Percentiles rank a stretch among this genome's conserved stretches.
phyloP scores from a whole-genome alignment of 2,329 filamentous ascomycete species.

The Claviceps fusiformis region DNA sequence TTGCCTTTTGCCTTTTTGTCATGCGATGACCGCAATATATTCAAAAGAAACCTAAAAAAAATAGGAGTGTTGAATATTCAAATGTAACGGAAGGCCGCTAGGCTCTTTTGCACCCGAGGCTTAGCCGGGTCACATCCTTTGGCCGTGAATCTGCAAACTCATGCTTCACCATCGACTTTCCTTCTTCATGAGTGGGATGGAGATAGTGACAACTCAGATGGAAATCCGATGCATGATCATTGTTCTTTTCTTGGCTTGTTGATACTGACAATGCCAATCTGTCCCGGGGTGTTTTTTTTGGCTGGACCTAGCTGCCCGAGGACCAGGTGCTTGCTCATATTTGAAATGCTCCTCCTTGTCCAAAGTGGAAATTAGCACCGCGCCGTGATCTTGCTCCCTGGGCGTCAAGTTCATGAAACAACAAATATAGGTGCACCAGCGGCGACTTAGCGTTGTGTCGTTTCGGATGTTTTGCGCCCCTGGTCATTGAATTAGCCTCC shows the following conservation, averaged over 20 bases:
- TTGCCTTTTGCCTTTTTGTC: not conserved
- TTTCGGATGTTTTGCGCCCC: no score
- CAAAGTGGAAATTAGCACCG: not conserved
- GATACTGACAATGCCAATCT: not conserved
- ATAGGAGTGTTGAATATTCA: not conserved
- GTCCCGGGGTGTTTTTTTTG: not conserved
- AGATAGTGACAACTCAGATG: not conserved
- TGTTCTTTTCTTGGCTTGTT: not conserved
- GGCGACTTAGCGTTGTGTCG: not conserved
- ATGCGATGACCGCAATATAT: not conserved
- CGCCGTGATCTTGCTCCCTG: not conserved
- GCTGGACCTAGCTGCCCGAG: not conserved
- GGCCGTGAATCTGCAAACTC: not conserved
- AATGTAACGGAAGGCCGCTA: not conserved
- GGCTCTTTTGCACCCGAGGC: not conserved
- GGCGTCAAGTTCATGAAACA: not conserved
- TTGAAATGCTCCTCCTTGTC: not conserved
- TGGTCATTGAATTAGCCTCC: no score
- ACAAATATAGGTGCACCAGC: no score
- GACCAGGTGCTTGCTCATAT: not conserved
- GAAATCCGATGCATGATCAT: not conserved
- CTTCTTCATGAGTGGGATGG: not conserved
- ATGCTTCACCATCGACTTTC: not conserved
- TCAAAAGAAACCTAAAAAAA: not conserved
- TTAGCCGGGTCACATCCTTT: not conserved